A percentile compares a stretch with the other conserved stretches of the same genome.
Evolutionary conservation across 768 basidiomycete genomes (phyloP).

Genomic region (Scleroderma citrinum): DNA sequence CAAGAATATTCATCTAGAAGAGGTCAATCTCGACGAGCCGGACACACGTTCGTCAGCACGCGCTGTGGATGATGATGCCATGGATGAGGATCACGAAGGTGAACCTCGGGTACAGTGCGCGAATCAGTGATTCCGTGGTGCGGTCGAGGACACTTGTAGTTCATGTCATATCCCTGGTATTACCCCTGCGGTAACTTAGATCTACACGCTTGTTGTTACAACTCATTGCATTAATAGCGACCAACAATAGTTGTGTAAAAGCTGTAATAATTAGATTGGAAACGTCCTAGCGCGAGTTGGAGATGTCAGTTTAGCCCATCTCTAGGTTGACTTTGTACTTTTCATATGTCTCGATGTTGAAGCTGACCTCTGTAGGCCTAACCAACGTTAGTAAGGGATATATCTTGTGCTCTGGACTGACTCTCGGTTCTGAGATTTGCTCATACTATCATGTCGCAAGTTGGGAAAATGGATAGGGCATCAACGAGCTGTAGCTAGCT

Average conservation of each 20-base stretch:
- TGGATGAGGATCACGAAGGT: slow-evolving; percentile 89
- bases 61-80: slow-evolving; percentile 62
- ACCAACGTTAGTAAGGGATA: too few relatives aligned
- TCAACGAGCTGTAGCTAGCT: too few relatives aligned
- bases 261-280: slow-evolving; percentile 3
- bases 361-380: too few relatives aligned
- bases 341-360: too few relatives aligned
- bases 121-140: slow-evolving; percentile 53
- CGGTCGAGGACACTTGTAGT: slow-evolving; percentile 11
- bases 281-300: neutral
- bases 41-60: slow-evolving; percentile 50
- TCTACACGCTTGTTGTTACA: slow-evolving; percentile 23
- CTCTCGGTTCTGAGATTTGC: too few relatives aligned
- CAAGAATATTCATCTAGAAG: slow-evolving; percentile 70
- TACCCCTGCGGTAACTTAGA: slow-evolving; percentile 20
- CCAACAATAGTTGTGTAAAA: slow-evolving; percentile 1
- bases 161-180: neutral
- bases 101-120: slow-evolving; percentile 95
- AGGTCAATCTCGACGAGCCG: slow-evolving; percentile 76
- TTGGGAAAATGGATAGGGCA: too few relatives aligned
- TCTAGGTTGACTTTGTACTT: slow-evolving; percentile 79
- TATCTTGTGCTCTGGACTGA: too few relatives aligned
- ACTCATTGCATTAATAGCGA: slow-evolving; percentile 23
- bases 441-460: too few relatives aligned
- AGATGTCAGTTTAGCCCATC: slow-evolving; percentile 33